A percentile compares a stretch with the other conserved stretches of the same genome.
These are phyloP conservation scores for Helicocarpus griseus DNA, from an alignment of 2,329 filamentous ascomycete genomes.

Conservation along the genomic window DNA sequence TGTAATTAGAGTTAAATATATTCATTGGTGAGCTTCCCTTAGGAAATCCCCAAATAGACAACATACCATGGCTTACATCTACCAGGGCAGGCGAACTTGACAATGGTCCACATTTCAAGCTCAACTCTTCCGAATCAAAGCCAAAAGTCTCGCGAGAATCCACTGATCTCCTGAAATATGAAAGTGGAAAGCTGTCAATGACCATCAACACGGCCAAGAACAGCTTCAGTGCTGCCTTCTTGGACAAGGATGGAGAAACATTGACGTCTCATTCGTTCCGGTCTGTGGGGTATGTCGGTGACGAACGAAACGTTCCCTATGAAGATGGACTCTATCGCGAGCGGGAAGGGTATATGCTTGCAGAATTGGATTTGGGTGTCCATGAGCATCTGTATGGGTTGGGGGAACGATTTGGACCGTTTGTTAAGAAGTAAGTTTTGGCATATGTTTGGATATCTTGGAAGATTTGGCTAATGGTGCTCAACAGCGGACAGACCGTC, in stretches of 20 bases:
- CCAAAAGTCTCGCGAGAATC: slow-evolving; percentile 20
- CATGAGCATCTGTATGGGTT: slow-evolving; percentile 63
- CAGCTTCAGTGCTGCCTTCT: slow-evolving; percentile 24
- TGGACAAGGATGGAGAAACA: slow-evolving; percentile 16
- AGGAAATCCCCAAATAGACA: neutral
- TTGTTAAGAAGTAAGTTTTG: slow-evolving; percentile 66
- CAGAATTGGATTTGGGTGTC: slow-evolving; percentile 31
- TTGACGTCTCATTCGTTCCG: slow-evolving; percentile 30
- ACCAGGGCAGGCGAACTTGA: slow-evolving; percentile 26
- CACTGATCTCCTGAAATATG: slow-evolving; percentile 20
- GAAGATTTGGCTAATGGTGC: no score
- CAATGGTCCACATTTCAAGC: slow-evolving; percentile 27
- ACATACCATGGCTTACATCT: neutral
- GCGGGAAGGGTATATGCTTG: slow-evolving; percentile 30
- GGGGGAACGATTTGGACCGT: slow-evolving; percentile 66
- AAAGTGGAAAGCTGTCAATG: slow-evolving; percentile 24
- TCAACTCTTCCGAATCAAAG: slow-evolving; percentile 19
- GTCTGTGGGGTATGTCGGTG: slow-evolving; percentile 31
- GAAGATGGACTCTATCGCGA: slow-evolving; percentile 29
- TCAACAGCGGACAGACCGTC: neutral
- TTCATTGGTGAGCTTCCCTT: slow-evolving; percentile 23
- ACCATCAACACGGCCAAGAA: slow-evolving; percentile 26
- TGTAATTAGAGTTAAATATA: slow-evolving; percentile 30
- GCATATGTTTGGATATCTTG: no score
- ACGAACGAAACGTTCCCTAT: slow-evolving; percentile 23